These are phyloP conservation scores for Thielaviopsis musarum DNA, from an alignment of 2,329 filamentous ascomycete genomes.

Conservation along the genomic window DNA sequence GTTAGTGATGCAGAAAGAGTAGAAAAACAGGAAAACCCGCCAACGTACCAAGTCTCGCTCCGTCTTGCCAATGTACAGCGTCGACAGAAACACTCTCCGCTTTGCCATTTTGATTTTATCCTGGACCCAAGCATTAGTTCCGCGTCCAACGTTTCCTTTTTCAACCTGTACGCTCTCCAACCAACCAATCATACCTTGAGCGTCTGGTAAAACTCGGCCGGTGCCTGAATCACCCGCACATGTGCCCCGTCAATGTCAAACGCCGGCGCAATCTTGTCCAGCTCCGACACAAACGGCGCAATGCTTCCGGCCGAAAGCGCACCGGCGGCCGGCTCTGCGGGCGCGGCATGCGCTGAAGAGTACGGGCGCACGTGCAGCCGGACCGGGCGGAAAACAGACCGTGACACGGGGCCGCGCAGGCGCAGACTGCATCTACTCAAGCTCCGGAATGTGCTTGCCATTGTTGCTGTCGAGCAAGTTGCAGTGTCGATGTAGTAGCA, in stretches of 20 bases:
- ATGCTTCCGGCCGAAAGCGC: slow-evolving; percentile 19
- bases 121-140: slow-evolving; percentile 23
- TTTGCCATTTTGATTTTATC: slow-evolving; percentile 68
- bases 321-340: slow-evolving; percentile 15
- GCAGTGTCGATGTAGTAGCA: background rate
- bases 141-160: background rate
- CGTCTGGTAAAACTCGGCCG: slow-evolving; percentile 78
- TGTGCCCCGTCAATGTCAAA: slow-evolving; percentile 73
- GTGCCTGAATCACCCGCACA: slow-evolving; percentile 62
- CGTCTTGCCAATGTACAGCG: slow-evolving; percentile 86
- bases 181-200: slow-evolving; percentile 49
- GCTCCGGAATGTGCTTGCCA: background rate
- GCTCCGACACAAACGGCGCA: slow-evolving; percentile 45
- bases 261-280: slow-evolving; percentile 79
- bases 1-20: slow-evolving; percentile 1
- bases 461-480: background rate
- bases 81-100: slow-evolving; percentile 77
- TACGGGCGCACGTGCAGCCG: slow-evolving; percentile 1
- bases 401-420: background rate
- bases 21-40: background rate
- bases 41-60: slow-evolving; percentile 66
- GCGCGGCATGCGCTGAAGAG: background rate
- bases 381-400: background rate
- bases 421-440: background rate
- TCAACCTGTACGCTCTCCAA: background rate